Evolutionary conservation across 164 flowering plant genomes (phyloP), one percentile per base, ranked within the genome.

Genomic region (Liquidambar formosana): DNA sequence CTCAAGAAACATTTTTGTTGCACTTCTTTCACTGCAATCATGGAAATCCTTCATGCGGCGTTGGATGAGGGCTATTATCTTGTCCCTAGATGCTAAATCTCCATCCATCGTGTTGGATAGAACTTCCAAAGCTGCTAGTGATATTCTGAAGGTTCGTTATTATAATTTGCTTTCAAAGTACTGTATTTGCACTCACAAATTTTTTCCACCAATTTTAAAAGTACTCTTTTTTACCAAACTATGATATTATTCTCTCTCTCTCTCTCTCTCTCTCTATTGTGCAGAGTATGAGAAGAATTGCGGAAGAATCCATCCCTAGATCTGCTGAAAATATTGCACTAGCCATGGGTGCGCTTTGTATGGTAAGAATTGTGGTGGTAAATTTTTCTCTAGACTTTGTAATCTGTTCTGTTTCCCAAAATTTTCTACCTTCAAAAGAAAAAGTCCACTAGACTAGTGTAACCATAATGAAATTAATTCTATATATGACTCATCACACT

Each of bases 1-100:
- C 23, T 93, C 98, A 73, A 89, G 98, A 82, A 96, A 88, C 75
- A 76, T 85, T 64, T 68, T 87, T 54, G 23, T 92, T 74, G 98
- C 96, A 53, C 79, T 88, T 70, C 79, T 96, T 22, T 81, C 95
- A 13, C 65, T 96, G 77, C 92, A 96, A 78, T 96, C 99, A 49
- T 93, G 97, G 98, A 88, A 91, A 77, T 68, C 89, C 21, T 96
- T 96, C 78, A 77, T 96, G 92, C 81, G 74, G 26, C 85, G 83
- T 23, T 96, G 99, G 99, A 63, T 92, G 77, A 85, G 77, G 71
- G 86, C 82, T 48, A 72, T 63, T 61, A 64, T 83, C 33, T 69
- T 68, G 65, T 70, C 73, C 22, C 70, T 75, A 76, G 86, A 83
- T 71, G 71, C 80, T 46, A 84, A 86, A 70, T 60, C 64, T 43